Conservation (phyloP, 2,329 filamentous ascomycete genomes). For the Cordyceps pruinosa region DNA sequence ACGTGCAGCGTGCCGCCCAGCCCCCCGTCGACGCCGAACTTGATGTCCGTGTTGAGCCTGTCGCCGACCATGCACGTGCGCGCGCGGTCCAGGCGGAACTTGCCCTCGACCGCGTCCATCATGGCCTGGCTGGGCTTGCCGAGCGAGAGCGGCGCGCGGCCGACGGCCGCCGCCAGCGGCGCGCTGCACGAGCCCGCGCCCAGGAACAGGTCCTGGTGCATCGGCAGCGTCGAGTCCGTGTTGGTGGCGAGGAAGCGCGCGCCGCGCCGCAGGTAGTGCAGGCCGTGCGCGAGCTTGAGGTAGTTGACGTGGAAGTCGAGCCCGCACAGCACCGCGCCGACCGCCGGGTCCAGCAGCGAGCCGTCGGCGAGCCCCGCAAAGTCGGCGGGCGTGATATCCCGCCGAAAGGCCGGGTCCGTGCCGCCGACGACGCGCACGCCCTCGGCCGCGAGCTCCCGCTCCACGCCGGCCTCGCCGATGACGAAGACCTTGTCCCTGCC, state of each 20-base stretch:
- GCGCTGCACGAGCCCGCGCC: constrained; percentile 80
- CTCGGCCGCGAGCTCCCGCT: constrained; percentile 78
- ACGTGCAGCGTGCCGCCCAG: constrained; percentile 89
- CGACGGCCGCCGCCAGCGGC: constrained; percentile 67
- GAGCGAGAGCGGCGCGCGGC: constrained; percentile 64
- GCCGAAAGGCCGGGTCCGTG: constrained; percentile 69
- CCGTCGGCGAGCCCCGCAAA: constrained; percentile 71
- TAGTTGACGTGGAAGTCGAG: constrained; percentile 96
- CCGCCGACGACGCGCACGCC: constrained; percentile 76
- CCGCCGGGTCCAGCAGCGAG: constrained; percentile 73
- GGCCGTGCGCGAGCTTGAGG: constrained; percentile 76
- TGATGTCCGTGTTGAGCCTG: constrained; percentile 88
- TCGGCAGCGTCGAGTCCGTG: constrained; percentile 81
- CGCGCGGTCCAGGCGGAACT: constrained; percentile 78
- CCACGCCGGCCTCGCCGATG: constrained; percentile 84
- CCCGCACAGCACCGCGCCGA: constrained; percentile 82
- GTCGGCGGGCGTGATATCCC: constrained; percentile 75
- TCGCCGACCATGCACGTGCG: constrained; percentile 95
- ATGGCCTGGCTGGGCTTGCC: constrained; percentile 97
- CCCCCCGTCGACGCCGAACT: constrained; percentile 85
- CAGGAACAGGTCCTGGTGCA: constrained; percentile 75
- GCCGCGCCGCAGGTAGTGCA: constrained; percentile 76
- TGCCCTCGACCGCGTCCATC: constrained; percentile 98
- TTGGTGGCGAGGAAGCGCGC: constrained; percentile 91
- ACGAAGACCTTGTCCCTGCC: constrained; percentile 92